Conservation (phyloP, 179 eudicot species). For the Beta lomatogona region DNA sequence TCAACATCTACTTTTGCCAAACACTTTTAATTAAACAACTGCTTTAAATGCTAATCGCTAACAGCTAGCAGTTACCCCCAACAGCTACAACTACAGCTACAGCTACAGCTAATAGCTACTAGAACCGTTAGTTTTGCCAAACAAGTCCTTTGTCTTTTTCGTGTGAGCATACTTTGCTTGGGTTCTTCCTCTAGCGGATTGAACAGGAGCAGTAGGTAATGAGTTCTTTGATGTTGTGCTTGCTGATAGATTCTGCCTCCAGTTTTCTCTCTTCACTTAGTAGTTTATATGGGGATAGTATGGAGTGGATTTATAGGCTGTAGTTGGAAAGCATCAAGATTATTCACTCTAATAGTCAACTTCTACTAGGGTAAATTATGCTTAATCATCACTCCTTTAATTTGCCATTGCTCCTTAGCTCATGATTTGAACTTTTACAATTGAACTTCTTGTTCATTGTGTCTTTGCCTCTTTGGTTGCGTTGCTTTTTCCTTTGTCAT, state of each 20-base stretch:
- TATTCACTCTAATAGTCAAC: not conserved
- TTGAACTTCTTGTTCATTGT: not conserved
- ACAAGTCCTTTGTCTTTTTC: not conserved
- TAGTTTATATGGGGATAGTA: not conserved
- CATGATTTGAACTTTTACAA: not conserved
- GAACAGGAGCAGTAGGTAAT: not conserved
- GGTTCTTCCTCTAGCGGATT: not conserved
- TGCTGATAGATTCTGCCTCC: not conserved
- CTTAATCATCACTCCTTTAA: not conserved
- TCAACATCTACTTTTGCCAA: no score
- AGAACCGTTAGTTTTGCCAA: no score
- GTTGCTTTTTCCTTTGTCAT: constrained; percentile 27
- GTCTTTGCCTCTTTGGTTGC: not conserved
- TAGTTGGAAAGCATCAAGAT: not conserved
- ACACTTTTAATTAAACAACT: no score
- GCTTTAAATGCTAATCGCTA: no score
- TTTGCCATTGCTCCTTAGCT: not conserved
- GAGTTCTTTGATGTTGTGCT: not conserved
- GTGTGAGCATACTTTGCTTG: not conserved
- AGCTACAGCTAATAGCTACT: no score
- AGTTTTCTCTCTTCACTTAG: not conserved
- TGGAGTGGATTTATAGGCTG: not conserved
- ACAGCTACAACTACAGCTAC: no score
- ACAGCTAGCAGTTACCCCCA: no score
- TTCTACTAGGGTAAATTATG: not conserved